Conservation (phyloP, 2,329 filamentous ascomycete species). For the Chrysoporthe deuterocubensis region DNA sequence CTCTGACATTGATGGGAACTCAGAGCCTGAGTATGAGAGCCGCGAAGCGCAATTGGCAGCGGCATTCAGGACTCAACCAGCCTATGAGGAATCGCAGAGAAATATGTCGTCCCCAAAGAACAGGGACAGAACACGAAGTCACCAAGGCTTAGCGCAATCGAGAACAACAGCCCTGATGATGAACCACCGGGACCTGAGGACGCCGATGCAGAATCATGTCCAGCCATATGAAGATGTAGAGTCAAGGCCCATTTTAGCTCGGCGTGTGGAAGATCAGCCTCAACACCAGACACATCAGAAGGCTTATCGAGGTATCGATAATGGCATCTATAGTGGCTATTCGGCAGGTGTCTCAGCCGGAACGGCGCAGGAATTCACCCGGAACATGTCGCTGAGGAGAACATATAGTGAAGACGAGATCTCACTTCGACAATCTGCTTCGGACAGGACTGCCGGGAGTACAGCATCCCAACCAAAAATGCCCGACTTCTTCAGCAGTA, state of each 20-base stretch:
- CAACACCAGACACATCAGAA: conserved; percentile 6
- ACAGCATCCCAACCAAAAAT: conserved; percentile 31
- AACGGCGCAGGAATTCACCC: neutral
- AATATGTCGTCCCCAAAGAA: conserved; percentile 4
- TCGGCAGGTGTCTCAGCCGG: conserved; percentile 2
- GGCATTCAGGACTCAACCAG: neutral
- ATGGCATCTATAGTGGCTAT: conserved; percentile 19
- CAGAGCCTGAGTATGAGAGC: conserved; percentile 10
- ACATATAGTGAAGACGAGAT: conserved; percentile 22
- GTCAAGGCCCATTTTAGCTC: conserved; percentile 4
- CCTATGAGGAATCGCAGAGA: neutral
- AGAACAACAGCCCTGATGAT: conserved; percentile 12
- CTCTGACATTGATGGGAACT: neutral
- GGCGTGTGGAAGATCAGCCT: neutral
- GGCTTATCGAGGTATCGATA: conserved; percentile 13
- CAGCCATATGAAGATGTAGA: conserved; percentile 23
- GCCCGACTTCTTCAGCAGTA: conserved; percentile 47
- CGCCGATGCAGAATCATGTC: conserved; percentile 22
- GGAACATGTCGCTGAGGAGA: conserved; percentile 9
- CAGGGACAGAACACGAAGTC: conserved; percentile 10
- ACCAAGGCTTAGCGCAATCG: conserved; percentile 2
- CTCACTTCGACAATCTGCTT: conserved; percentile 16
- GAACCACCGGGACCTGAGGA: conserved; percentile 13
- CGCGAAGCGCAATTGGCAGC: neutral
- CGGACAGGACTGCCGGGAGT: conserved; percentile 20